These are phyloP conservation scores for Capsicum baccatum DNA, from an alignment of 257 asterid genomes.

Conservation along the genomic window DNA sequence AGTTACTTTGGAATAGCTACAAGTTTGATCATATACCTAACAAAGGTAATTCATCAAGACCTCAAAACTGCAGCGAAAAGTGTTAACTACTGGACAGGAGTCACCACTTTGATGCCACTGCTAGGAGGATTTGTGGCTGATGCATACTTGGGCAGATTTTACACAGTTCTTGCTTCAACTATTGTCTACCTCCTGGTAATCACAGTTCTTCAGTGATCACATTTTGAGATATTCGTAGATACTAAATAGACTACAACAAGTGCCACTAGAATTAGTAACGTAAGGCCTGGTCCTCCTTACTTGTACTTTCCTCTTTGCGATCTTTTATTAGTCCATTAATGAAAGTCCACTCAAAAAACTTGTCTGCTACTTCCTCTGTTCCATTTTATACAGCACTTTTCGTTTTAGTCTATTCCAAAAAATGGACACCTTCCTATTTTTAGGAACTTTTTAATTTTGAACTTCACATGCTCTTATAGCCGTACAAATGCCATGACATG, in stretches of 20 bases:
- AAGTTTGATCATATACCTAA: constrained; percentile 80
- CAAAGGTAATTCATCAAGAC: constrained; percentile 76
- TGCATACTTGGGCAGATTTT: constrained; percentile 86
- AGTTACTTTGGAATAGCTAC: constrained; percentile 81
- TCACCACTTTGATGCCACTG: constrained; percentile 81
- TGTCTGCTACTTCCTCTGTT: neutral
- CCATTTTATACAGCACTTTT: neutral
- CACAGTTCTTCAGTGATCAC: neutral
- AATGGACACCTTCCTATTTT: neutral
- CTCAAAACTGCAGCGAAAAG: constrained; percentile 71
- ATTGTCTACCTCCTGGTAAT: constrained; percentile 68
- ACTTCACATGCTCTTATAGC: neutral
- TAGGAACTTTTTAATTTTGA: neutral
- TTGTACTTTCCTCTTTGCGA: neutral
- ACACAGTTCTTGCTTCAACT: constrained; percentile 69
- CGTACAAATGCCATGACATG: neutral
- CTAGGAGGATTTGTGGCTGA: constrained; percentile 92
- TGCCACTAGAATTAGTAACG: neutral
- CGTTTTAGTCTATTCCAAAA: neutral
- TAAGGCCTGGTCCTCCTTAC: neutral
- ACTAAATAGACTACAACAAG: neutral
- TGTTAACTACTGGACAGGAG: constrained; percentile 86
- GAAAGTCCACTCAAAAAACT: neutral
- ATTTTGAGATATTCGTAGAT: neutral
- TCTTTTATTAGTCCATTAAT: neutral